phyloP scores from a whole-genome alignment of 192 early-diverging fungal species.

The Coemansia sp. region DNA sequence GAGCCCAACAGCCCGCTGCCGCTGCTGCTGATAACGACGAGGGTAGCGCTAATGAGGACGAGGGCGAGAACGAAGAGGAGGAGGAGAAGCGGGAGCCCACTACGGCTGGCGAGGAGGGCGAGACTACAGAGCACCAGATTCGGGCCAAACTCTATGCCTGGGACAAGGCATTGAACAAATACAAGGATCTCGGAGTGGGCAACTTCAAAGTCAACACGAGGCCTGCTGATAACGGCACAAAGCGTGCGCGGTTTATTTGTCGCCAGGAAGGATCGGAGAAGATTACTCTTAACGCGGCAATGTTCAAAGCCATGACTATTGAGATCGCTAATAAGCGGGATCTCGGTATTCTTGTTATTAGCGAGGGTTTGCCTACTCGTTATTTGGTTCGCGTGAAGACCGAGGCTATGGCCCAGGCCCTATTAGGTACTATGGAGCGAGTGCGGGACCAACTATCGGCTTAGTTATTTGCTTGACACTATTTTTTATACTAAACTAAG shows the following conservation, averaged over 20 bases:
- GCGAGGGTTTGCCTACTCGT: conserved; percentile 39
- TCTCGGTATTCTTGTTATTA: conserved; percentile 40
- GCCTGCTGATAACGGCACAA: conserved; percentile 15
- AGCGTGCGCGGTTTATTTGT: conserved; percentile 49
- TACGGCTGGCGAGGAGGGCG: conserved; percentile 55
- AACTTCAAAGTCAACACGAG: conserved; percentile 50
- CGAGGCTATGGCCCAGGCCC: conserved; percentile 10
- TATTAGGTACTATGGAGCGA: conserved; percentile 12
- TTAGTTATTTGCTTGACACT: neutral
- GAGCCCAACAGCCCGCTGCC: conserved; percentile 8
- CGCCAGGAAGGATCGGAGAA: conserved; percentile 53
- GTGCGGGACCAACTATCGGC: conserved; percentile 7
- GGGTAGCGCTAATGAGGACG: conserved; percentile 1
- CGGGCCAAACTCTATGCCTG: conserved; percentile 52
- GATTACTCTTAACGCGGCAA: conserved; percentile 55
- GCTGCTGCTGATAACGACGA: conserved; percentile 13
- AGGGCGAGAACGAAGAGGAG: conserved; percentile 14
- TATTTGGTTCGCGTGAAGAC: conserved; percentile 48
- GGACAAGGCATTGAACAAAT: conserved; percentile 36
- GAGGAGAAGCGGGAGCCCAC: conserved; percentile 26
- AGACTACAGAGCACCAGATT: conserved; percentile 43
- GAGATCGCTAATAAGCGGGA: conserved; percentile 49
- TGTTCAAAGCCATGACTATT: conserved; percentile 54
- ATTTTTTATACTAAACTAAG: neutral
- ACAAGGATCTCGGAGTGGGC: conserved; percentile 52